A percentile compares a stretch with the other conserved stretches of the same genome.
These are phyloP conservation scores for Tillandsia fasciculata DNA, from an alignment of 176 grass and related monocot genomes.

Conservation along the genomic window DNA sequence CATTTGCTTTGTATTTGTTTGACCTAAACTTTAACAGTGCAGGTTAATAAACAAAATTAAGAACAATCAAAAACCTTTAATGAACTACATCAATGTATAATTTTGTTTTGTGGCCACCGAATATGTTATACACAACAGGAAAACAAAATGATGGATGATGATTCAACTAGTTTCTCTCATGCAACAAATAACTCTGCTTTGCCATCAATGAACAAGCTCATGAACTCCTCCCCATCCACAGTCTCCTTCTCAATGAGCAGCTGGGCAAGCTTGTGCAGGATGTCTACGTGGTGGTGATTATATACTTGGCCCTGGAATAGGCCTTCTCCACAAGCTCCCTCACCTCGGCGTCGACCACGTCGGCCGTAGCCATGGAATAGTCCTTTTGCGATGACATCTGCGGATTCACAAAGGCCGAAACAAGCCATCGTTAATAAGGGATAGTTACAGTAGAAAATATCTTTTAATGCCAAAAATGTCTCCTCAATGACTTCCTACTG, in stretches of 20 bases:
- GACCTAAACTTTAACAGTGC: too few relatives aligned
- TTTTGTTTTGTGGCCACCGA: not conserved
- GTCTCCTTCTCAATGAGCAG: conserved; percentile 97
- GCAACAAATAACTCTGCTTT: conserved; percentile 80
- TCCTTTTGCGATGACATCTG: conserved; percentile 97
- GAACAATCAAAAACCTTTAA: too few relatives aligned
- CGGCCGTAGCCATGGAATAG: conserved; percentile 94
- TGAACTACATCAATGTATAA: too few relatives aligned
- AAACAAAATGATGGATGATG: not conserved
- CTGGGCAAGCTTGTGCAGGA: conserved; percentile 84
- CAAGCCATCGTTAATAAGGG: conserved; percentile 1
- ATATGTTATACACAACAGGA: conserved; percentile 4
- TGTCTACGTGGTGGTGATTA: conserved; percentile 70
- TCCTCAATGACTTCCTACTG: too few relatives aligned
- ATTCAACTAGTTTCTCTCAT: conserved; percentile 18
- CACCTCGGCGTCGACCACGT: conserved; percentile 82
- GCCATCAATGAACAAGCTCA: conserved; percentile 95
- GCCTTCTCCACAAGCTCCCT: conserved; percentile 78
- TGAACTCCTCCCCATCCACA: conserved; percentile 94
- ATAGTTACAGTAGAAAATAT: too few relatives aligned
- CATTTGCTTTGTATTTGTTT: too few relatives aligned
- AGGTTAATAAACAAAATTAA: too few relatives aligned
- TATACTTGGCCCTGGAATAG: conserved; percentile 64
- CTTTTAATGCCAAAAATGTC: too few relatives aligned
- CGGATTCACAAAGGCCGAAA: not conserved